These are phyloP conservation scores for Bisporella sp. DNA, from an alignment of 2,329 filamentous ascomycete species.

Conservation along the genomic window DNA sequence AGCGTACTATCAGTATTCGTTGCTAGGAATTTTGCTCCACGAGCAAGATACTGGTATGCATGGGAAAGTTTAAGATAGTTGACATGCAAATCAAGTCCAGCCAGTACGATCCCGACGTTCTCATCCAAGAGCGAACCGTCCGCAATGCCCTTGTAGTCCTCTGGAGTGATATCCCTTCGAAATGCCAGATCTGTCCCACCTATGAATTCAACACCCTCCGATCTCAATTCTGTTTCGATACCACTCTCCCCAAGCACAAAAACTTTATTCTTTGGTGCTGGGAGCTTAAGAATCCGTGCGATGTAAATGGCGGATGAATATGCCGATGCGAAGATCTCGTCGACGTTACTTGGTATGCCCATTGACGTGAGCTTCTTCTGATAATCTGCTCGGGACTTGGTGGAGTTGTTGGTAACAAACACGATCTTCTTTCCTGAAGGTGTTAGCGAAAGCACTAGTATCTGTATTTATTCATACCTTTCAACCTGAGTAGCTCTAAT, in stretches of 20 bases:
- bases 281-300: conserved; percentile 78
- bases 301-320: conserved; percentile 97
- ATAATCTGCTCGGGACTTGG: conserved; percentile 89
- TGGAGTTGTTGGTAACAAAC: conserved; percentile 98
- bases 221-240: conserved; percentile 79
- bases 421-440: conserved; percentile 75
- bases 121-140: conserved; percentile 72
- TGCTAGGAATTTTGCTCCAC: conserved; percentile 79
- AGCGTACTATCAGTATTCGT: conserved; percentile 92
- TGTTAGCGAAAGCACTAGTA: not conserved
- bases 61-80: conserved; percentile 89
- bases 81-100: conserved; percentile 87
- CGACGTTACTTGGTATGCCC: conserved; percentile 70
- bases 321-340: conserved; percentile 88
- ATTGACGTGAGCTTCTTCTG: conserved; percentile 80
- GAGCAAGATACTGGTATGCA: conserved; percentile 78
- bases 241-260: conserved; percentile 89
- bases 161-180: conserved; percentile 69
- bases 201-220: conserved; percentile 72
- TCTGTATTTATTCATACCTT: conserved; percentile 43
- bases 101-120: conserved; percentile 82
- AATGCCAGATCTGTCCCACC: conserved; percentile 79
- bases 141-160: conserved; percentile 74
- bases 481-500: conserved; percentile 71
- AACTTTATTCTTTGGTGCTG: conserved; percentile 79